Evolutionary conservation across 345 rosid species (phyloP).

Genomic region (Carallia pectinifolia): DNA sequence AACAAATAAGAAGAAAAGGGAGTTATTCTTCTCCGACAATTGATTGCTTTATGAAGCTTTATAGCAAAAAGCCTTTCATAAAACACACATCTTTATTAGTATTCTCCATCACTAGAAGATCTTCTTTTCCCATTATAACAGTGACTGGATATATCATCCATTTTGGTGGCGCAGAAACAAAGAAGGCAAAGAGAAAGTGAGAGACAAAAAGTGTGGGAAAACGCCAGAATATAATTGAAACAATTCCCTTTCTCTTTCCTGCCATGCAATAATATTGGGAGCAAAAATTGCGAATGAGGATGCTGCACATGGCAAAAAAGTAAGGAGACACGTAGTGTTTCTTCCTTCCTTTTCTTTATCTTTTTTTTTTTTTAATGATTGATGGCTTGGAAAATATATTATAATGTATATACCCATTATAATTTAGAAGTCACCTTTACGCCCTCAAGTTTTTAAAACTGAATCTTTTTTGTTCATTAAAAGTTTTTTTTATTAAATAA

Average conservation of each 20-base stretch:
- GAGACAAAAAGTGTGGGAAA: neutral
- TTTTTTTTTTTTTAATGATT: neutral
- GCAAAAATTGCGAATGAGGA: constrained; percentile 14
- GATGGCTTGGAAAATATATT: neutral
- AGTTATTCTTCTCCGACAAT: constrained; percentile 26
- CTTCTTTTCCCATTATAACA: constrained; percentile 14
- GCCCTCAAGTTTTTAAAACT: too few relatives aligned
- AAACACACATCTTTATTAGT: constrained; percentile 13
- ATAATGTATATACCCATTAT: too few relatives aligned
- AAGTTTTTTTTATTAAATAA: too few relatives aligned
- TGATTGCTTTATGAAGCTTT: constrained; percentile 11
- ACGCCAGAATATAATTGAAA: constrained; percentile 24
- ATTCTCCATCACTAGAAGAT: constrained; percentile 17
- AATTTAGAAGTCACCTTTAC: too few relatives aligned
- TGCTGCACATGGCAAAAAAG: constrained; percentile 1
- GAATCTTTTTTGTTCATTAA: too few relatives aligned
- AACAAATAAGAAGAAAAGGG: neutral
- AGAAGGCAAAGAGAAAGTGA: constrained; percentile 1
- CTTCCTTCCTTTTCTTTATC: neutral
- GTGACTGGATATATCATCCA: constrained; percentile 21
- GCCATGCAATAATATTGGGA: neutral
- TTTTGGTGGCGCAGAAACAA: constrained; percentile 28
- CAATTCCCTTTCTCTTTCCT: constrained; percentile 3
- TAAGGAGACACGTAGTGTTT: neutral
- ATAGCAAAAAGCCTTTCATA: neutral